Evolutionary conservation across 1,284 basidiomycete genomes (phyloP).

Genomic region (Rhodotorula sp.): DNA sequence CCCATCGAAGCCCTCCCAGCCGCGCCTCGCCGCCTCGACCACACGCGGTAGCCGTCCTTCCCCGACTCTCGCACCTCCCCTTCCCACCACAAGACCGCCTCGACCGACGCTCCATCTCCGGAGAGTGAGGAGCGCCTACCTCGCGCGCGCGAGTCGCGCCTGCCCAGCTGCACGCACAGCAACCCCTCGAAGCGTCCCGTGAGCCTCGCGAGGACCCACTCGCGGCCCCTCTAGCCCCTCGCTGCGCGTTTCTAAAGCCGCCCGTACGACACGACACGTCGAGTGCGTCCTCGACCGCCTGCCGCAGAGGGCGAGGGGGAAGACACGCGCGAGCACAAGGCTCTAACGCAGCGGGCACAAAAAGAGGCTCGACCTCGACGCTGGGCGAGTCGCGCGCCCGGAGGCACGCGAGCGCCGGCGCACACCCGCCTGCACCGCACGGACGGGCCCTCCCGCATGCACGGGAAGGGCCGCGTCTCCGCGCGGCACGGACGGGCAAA

Average conservation of each 20-base stretch:
- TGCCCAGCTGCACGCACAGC: too few relatives aligned
- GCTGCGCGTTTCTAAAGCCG: neutral
- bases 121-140: too few relatives aligned
- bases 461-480: slow-evolving; percentile 9
- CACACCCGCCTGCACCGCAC: neutral
- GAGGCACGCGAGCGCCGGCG: neutral
- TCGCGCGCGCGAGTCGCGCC: too few relatives aligned
- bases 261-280: neutral
- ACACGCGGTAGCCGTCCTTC: too few relatives aligned
- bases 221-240: neutral
- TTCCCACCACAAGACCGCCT: too few relatives aligned
- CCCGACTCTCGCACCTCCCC: too few relatives aligned
- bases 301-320: neutral
- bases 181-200: neutral
- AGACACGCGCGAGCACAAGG: slow-evolving; percentile 21
- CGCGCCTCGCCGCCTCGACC: too few relatives aligned
- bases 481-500: neutral
- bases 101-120: neutral
- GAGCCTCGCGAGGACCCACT: slow-evolving; percentile 1
- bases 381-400: neutral
- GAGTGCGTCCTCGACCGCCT: slow-evolving; percentile 15
- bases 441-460: neutral
- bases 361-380: neutral
- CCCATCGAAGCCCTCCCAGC: too few relatives aligned
- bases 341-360: slow-evolving; percentile 17